Evolutionary conservation across 2,329 filamentous ascomycete genomes (phyloP), one percentile per base, ranked within the genome.

Genomic region (Fusarium domesticum): DNA sequence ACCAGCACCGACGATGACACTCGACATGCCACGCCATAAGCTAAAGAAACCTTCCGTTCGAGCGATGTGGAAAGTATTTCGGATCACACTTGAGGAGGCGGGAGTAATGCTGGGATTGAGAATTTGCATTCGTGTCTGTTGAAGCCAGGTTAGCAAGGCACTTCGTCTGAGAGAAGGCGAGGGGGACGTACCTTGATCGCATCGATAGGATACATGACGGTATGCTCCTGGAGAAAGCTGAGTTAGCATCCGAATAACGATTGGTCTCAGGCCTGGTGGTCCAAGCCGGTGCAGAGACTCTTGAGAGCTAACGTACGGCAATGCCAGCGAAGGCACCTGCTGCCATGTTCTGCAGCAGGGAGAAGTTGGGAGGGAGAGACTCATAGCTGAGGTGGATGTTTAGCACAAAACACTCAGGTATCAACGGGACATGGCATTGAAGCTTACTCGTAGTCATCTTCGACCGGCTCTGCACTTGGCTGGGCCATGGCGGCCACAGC

Each of bases 161-260:
- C 38, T 31, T 48, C 36, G 41, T 32, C 41, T 40, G 16, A 32
- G 35, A 39, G 15, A 30, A 18, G 32, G 15, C 28, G 16, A 15
- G 18, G 15, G 44, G 5, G 33, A 44, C 67, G 55, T 57, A 96
- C 93, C 86, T 98, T 98, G 66, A 98, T 87, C 58, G 95, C 83
- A 73, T 98, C 93, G 64, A 98, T 87, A 16, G 93, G 93, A 66
- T 98, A 98, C 93, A 98, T 97, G 62, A 96, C 91, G 47, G 92
- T 95, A 70, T 97, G 92, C 74, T 97, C 92, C 91, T 96, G 58
- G n/a, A n/a, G n/a, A 39, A 49, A 17, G 18, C 18, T 28, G 18
- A 41, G 23, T 28, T 12, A 28, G 23, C 7, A 41, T 11, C 33
- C 59, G 48, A 58, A 54, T n/a, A n/a, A n/a, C n/a, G n/a, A n/a